Conservation (phyloP, 1,284 basidiomycete genomes). For the Marasmius tenuissimus region DNA sequence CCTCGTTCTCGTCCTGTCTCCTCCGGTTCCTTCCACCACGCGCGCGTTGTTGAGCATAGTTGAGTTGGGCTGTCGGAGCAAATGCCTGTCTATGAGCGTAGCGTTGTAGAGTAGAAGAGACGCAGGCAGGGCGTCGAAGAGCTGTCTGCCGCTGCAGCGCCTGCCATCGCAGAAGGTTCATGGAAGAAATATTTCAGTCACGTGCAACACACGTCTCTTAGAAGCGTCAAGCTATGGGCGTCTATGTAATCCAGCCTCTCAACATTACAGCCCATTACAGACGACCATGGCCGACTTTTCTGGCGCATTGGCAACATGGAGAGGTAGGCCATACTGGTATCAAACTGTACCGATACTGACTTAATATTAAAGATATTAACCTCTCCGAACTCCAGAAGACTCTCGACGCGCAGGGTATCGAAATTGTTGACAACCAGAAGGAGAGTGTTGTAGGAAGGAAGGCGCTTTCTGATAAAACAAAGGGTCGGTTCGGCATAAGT, state of each 20-base stretch:
- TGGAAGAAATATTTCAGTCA: slow-evolving; percentile 13
- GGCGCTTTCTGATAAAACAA: slow-evolving; percentile 88
- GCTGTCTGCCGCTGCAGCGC: slow-evolving; percentile 15
- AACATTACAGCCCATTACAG: not conserved
- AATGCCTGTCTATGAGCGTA: slow-evolving; percentile 25
- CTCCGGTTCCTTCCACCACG: slow-evolving; percentile 6
- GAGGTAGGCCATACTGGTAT: slow-evolving; percentile 48
- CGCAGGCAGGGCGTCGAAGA: slow-evolving; percentile 16
- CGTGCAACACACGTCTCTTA: slow-evolving; percentile 21
- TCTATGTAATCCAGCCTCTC: not conserved
- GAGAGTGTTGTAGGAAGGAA: slow-evolving; percentile 93
- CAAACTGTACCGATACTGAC: not conserved
- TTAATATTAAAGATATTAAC: slow-evolving; percentile 67
- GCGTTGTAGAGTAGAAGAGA: slow-evolving; percentile 16
- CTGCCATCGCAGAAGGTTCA: slow-evolving; percentile 29
- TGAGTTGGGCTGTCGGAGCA: slow-evolving; percentile 30
- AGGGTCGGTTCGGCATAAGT: slow-evolving; percentile 55
- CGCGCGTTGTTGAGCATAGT: slow-evolving; percentile 9
- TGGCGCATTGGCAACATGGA: slow-evolving; percentile 85
- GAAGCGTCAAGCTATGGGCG: not conserved
- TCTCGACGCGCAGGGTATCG: slow-evolving; percentile 86
- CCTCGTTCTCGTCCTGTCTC: slow-evolving; percentile 8
- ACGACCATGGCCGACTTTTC: slow-evolving; percentile 62
- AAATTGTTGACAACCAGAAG: slow-evolving; percentile 97
- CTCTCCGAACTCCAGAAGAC: slow-evolving; percentile 90